Evolutionary conservation across 2,329 filamentous ascomycete genomes (phyloP), one percentile per base, ranked within the genome.

Genomic region (Penicillium sp.): DNA sequence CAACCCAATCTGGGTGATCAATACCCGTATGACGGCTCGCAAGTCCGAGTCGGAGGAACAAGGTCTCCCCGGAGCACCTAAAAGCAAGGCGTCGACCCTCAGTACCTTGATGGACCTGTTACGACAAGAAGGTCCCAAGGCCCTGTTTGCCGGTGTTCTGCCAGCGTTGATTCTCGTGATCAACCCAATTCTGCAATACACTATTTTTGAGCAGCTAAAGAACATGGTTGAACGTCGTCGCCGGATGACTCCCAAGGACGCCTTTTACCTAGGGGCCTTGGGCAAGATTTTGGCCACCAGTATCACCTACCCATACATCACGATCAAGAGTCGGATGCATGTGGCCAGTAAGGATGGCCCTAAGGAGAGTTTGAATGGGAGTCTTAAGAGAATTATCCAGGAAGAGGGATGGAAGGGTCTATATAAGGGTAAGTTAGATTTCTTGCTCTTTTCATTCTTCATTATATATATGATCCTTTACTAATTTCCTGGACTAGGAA

Each of bases 1-100:
- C 59, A 99, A 99, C 81, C 95, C 95, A 47, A 99, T 99, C 78
- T 99, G 95, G 95, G 95, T 99, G 51, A 83, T 99, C 75, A 99
- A 99, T 82, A 99, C 95, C 53, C 90, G 95, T 71, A 96, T 99
- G 89, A 99, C 95, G 22, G 93, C 95, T 49, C 87, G 91, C 69
- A 89, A 90, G 78, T 85, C 85, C n/a, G 79, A 82, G 47, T 65
- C 61, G 63, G 77, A 75, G 2, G 74, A 77, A 52, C 73, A 78
- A 62, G 75, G 77, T 56, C 62, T 77, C 44, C 73, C 75, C 5
- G 68, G 70, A 44, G 59, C 66, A 3, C 73, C 75, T 6, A 75
- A 79, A 58, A 87, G 82, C 24, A 88, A 88, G 19, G 51, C 68
- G 7, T 88, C 87, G 43, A 96, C 93, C 2, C 79, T 98, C 52